Evolutionary conservation across 345 rosid species (phyloP), one percentile per base, ranked within the genome.

Genomic region (Odontarrhena argentea): DNA sequence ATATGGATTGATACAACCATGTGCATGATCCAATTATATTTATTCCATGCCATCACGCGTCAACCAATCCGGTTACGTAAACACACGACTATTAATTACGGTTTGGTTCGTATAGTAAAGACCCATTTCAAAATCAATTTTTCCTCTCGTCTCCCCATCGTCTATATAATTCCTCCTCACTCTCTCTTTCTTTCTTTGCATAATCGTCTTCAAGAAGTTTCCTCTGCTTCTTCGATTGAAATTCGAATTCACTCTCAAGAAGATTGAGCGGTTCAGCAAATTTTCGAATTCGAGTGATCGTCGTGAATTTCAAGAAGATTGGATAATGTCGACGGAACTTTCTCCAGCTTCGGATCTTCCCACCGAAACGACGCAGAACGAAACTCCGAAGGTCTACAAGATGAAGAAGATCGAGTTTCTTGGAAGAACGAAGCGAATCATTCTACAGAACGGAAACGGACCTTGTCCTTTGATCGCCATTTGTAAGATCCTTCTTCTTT

Each of bases 391-490:
- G 11, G 85, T 76, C 15, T 78, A 90, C 80, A 84, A 80, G 76
- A 85, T 89, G 37, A 93, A 93, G 81, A 60, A 71, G 57, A 80
- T 91, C 13, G 74, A 75, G 76, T 91, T 88, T 74, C 71, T 77
- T 9, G 89, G 91, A 24, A 78, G 82, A 41, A 71, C 79, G 30
- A 86, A 81, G 65, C 85, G 79, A 4, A 82, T 93, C 70, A 50
- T 93, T 65, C 97, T 93, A 65, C 97, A 93, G 74, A 85, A 90
- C 83, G 86, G 81, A 69, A 93, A 93, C 61, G 98, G 97, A 65
- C 92, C 98, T 43, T 93, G 97, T 72, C 96, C 98, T 75, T 90
- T 90, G 60, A 87, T 93, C 9, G 96, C 98, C 72, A 90, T 91
- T 66, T 86, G 98, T 92, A 85, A 58, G 56, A 18, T 12, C 12